Conservation (phyloP, 140 eudicot species). For the Cichorium intybus region DNA sequence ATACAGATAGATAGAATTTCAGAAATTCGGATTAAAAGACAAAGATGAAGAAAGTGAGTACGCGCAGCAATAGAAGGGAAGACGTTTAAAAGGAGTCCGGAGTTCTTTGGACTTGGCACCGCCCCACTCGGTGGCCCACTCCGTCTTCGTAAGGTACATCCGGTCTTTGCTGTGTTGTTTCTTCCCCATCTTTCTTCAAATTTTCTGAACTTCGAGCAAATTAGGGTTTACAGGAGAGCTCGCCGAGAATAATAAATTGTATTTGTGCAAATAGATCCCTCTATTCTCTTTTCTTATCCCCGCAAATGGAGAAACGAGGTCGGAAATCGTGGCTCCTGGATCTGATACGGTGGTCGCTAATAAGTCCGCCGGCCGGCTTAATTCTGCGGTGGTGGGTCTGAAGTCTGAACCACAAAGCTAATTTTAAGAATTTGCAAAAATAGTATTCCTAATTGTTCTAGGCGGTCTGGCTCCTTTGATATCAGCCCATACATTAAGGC, state of each 20-base stretch:
- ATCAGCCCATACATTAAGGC: not conserved
- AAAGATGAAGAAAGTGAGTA: slow-evolving; percentile 16
- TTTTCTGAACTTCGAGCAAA: not conserved
- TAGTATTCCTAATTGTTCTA: not conserved
- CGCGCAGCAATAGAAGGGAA: slow-evolving; percentile 99
- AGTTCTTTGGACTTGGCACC: slow-evolving; percentile 92
- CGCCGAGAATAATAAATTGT: not conserved
- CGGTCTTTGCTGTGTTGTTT: slow-evolving; percentile 99
- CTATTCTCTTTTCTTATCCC: not conserved
- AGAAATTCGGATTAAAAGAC: not conserved
- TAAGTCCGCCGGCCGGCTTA: not conserved
- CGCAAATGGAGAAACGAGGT: not conserved
- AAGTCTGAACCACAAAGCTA: not conserved
- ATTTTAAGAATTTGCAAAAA: not conserved
- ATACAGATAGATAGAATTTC: not conserved
- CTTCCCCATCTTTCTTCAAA: slow-evolving; percentile 72
- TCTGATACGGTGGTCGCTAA: slow-evolving; percentile 17
- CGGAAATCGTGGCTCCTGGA: not conserved
- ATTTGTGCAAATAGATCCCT: not conserved
- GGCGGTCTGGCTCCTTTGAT: not conserved
- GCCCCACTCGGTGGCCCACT: slow-evolving; percentile 99
- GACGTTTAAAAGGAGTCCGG: slow-evolving; percentile 90
- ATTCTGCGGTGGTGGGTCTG: slow-evolving; percentile 7
- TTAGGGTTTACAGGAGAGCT: slow-evolving; percentile 16
- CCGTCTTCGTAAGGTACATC: slow-evolving; percentile 87